A percentile compares a stretch with the other conserved stretches of the same genome.
phyloP scores from a whole-genome alignment of 495 filamentous ascomycete genomes.

The Aspergillus cavernicola region DNA sequence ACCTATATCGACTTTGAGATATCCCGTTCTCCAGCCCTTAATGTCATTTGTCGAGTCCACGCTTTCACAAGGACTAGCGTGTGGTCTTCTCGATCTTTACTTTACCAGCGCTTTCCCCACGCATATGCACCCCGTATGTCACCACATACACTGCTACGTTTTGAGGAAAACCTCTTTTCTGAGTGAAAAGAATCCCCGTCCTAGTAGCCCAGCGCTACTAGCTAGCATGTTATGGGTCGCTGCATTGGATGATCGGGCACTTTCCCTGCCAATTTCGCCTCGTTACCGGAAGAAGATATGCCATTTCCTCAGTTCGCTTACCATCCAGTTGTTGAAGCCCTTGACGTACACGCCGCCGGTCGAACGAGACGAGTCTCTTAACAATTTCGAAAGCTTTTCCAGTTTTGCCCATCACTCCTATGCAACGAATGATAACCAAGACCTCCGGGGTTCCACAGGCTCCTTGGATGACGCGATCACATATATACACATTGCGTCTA shows the following conservation, averaged over 20 bases:
- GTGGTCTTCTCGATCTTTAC: conserved; percentile 81
- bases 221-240: conserved; percentile 95
- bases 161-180: conserved; percentile 87
- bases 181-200: conserved; percentile 66
- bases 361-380: conserved; percentile 29
- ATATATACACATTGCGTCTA: conserved; percentile 84
- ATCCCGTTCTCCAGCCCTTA: conserved; percentile 83
- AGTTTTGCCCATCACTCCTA: too few relatives aligned
- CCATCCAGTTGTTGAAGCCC: conserved; percentile 79
- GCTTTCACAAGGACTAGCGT: conserved; percentile 71
- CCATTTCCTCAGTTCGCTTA: conserved; percentile 83
- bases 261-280: conserved; percentile 78
- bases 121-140: conserved; percentile 82
- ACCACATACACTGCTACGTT: conserved; percentile 88
- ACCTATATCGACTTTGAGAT: conserved; percentile 49
- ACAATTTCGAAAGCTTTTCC: not conserved
- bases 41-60: conserved; percentile 69
- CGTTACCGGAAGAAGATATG: conserved; percentile 82
- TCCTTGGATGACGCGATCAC: conserved; percentile 79
- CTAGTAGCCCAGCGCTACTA: conserved; percentile 81
- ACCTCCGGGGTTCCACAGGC: conserved; percentile 67
- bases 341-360: conserved; percentile 62
- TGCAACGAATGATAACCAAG: conserved; percentile 54
- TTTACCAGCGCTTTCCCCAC: conserved; percentile 81
- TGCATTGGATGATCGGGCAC: conserved; percentile 84